Evolutionary conservation across 257 asterid genomes (phyloP).

Genomic region (Nemophila menziesii): DNA sequence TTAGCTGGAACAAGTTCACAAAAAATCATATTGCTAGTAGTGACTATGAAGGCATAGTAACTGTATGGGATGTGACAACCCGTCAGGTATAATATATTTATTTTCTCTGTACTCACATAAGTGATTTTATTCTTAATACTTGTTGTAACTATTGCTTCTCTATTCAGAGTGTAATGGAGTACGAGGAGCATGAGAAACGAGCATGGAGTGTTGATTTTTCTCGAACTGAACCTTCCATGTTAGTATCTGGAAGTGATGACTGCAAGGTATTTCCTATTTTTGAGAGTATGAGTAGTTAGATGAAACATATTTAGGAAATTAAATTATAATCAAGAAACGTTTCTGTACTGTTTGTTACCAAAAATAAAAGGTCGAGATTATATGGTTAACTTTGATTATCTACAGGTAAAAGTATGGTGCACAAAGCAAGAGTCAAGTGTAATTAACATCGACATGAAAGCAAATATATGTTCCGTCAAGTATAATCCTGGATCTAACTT

Average conservation of each 20-base stretch:
- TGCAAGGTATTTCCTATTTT: conserved; percentile 24
- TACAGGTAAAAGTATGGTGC: conserved; percentile 42
- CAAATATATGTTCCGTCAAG: conserved; percentile 37
- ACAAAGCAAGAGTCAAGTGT: conserved; percentile 36
- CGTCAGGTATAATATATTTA: conserved; percentile 37
- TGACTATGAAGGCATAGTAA: conserved; percentile 39
- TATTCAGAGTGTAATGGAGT: conserved; percentile 36
- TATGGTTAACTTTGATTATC: conserved; percentile 5
- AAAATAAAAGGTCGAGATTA: too few relatives aligned
- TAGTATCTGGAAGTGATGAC: conserved; percentile 44
- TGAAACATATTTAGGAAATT: too few relatives aligned
- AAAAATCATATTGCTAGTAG: conserved; percentile 39
- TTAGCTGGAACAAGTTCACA: conserved; percentile 36
- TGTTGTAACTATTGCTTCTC: conserved; percentile 6
- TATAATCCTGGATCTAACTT: conserved; percentile 35
- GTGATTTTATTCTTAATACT: conserved; percentile 1
- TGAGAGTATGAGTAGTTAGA: not conserved
- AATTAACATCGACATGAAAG: conserved; percentile 35
- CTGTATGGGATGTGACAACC: conserved; percentile 38
- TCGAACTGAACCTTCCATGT: conserved; percentile 36
- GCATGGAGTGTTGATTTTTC: conserved; percentile 50
- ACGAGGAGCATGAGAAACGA: conserved; percentile 43
- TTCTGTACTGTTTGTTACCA: not conserved
- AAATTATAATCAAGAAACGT: too few relatives aligned
- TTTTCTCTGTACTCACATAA: conserved; percentile 4